phyloP scores from a whole-genome alignment of 2,329 filamentous ascomycete genomes.

The Alternaria alternata region DNA sequence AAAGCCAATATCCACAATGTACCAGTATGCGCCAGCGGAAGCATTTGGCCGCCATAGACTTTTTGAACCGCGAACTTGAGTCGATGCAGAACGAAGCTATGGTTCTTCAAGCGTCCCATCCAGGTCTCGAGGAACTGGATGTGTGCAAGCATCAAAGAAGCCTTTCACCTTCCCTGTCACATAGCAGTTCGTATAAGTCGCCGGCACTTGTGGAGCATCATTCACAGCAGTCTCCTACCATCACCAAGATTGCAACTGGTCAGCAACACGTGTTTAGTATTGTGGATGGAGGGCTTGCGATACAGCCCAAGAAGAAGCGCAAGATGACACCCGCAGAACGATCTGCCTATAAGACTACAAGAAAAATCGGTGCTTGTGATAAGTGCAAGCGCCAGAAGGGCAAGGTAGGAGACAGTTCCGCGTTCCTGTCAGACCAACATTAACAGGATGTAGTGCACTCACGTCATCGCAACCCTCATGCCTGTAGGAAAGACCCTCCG shows the following conservation, averaged over 20 bases:
- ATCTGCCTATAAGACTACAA: slow-evolving; percentile 34
- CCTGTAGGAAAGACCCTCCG: not conserved
- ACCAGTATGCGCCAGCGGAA: slow-evolving; percentile 35
- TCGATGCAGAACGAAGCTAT: slow-evolving; percentile 22
- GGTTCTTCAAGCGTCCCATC: not conserved
- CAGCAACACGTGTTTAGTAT: slow-evolving; percentile 38
- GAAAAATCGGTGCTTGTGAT: slow-evolving; percentile 38
- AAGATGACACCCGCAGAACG: slow-evolving; percentile 39
- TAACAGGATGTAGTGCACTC: slow-evolving; percentile 7
- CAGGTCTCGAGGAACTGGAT: not conserved
- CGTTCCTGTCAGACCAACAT: not conserved
- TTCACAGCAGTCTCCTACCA: slow-evolving; percentile 12
- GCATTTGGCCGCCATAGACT: slow-evolving; percentile 39
- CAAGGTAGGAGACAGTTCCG: slow-evolving; percentile 25
- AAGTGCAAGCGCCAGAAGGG: slow-evolving; percentile 38
- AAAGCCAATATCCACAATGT: slow-evolving; percentile 27
- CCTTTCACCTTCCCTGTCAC: not conserved
- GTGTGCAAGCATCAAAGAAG: not conserved
- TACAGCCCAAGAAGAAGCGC: slow-evolving; percentile 35
- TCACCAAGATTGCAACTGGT: slow-evolving; percentile 6
- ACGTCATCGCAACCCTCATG: not conserved
- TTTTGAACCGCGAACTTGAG: slow-evolving; percentile 31
- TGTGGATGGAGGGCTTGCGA: slow-evolving; percentile 27
- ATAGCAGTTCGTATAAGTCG: not conserved
- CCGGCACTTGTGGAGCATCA: not conserved